Percentiles rank a stretch among this genome's conserved stretches.
phyloP scores from a whole-genome alignment of 108 stramenopile genomes.

The Fistulifera pelliculosa region DNA sequence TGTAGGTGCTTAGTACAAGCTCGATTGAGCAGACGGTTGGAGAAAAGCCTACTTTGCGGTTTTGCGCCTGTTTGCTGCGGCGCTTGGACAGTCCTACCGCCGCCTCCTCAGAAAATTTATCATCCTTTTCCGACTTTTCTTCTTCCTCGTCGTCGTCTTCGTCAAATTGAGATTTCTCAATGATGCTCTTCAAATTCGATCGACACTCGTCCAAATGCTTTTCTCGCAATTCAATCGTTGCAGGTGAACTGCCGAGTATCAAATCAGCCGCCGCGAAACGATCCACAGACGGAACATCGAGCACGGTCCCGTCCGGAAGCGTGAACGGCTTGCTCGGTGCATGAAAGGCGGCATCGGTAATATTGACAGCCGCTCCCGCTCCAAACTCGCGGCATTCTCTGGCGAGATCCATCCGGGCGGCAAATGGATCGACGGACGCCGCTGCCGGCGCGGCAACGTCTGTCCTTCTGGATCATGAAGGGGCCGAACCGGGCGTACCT shows the following conservation, averaged over 20 bases:
- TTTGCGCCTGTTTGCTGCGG: conserved; percentile 10
- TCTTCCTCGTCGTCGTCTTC: conserved; percentile 24
- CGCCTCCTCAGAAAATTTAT: conserved; percentile 30
- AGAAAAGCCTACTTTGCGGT: conserved; percentile 5
- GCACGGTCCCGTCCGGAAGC: conserved; percentile 63
- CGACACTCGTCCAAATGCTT: conserved; percentile 19
- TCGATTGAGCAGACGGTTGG: conserved; percentile 26
- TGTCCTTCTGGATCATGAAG: neutral
- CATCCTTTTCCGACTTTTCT: conserved; percentile 13
- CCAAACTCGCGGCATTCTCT: conserved; percentile 62
- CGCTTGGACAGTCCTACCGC: conserved; percentile 37
- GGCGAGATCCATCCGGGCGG: conserved; percentile 51
- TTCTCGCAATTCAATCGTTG: conserved; percentile 20
- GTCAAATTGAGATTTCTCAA: conserved; percentile 1
- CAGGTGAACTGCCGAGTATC: conserved; percentile 26
- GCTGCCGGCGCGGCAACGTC: neutral
- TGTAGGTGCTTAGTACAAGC: conserved; percentile 43
- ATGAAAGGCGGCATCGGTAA: conserved; percentile 28
- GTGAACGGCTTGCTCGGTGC: conserved; percentile 48
- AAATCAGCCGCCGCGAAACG: conserved; percentile 66
- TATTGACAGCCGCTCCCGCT: conserved; percentile 58
- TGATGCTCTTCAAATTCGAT: neutral
- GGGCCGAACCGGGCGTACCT: conserved; percentile 27
- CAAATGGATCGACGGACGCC: conserved; percentile 38
- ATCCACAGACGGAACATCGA: conserved; percentile 52